Evolutionary conservation across 2,329 filamentous ascomycete genomes (phyloP).

Genomic region (Paecilomyces niveus): DNA sequence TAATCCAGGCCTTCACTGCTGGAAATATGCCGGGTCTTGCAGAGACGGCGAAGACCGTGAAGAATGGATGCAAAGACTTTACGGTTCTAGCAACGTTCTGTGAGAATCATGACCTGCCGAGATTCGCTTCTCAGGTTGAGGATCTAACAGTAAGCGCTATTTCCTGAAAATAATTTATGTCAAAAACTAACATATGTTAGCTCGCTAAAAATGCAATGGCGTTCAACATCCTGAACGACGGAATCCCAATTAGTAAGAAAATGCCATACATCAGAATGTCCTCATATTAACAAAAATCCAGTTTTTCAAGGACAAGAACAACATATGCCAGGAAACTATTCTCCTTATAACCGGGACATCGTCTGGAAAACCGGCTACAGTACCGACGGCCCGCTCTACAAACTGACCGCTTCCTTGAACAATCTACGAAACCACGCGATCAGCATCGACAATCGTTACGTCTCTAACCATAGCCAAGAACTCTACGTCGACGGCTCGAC

Average conservation of each 20-base stretch:
- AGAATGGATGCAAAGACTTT: slow-evolving; percentile 31
- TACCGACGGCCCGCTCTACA: slow-evolving; percentile 33
- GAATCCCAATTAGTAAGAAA: slow-evolving; percentile 45
- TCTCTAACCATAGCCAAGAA: slow-evolving; percentile 30
- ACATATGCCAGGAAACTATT: slow-evolving; percentile 42
- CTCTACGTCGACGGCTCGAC: slow-evolving; percentile 35
- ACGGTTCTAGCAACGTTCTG: slow-evolving; percentile 45
- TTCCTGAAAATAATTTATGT: not conserved
- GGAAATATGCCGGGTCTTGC: slow-evolving; percentile 22
- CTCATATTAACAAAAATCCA: slow-evolving; percentile 16
- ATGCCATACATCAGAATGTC: not conserved
- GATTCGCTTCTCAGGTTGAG: slow-evolving; percentile 45
- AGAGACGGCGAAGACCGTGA: slow-evolving; percentile 14
- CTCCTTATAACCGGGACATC: slow-evolving; percentile 47
- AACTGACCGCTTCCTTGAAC: slow-evolving; percentile 32
- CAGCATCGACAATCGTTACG: slow-evolving; percentile 27
- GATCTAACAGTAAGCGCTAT: slow-evolving; percentile 36
- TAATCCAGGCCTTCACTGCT: slow-evolving; percentile 23
- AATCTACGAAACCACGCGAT: slow-evolving; percentile 36
- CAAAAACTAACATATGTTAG: not conserved
- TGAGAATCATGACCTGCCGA: slow-evolving; percentile 54
- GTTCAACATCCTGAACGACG: slow-evolving; percentile 53
- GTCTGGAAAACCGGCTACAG: slow-evolving; percentile 47
- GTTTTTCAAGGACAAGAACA: slow-evolving; percentile 61
- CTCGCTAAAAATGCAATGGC: slow-evolving; percentile 55